phyloP scores from a whole-genome alignment of 768 basidiomycete genomes.

The Suillus subaureus region DNA sequence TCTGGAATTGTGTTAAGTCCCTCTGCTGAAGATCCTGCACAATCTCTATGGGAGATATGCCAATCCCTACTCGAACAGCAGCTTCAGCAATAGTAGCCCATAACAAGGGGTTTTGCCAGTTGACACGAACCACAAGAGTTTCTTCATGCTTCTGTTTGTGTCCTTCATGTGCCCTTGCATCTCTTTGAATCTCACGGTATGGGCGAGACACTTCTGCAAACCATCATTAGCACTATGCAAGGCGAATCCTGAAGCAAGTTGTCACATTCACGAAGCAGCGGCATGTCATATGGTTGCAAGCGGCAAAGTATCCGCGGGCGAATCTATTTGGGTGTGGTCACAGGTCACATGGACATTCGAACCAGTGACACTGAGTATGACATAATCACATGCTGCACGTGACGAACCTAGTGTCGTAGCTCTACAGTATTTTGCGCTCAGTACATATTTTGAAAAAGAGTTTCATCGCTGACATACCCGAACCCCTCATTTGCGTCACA shows the following conservation, averaged over 20 bases:
- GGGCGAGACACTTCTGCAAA: not conserved
- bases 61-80: not conserved
- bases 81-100: not conserved
- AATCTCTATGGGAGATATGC: not conserved
- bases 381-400: too few species aligned
- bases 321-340: too few species aligned
- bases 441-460: not conserved
- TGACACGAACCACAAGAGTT: not conserved
- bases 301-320: too few species aligned
- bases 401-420: too few species aligned
- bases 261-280: too few species aligned
- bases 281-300: too few species aligned
- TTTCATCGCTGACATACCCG: not conserved
- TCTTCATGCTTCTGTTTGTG: not conserved
- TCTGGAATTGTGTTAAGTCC: not conserved
- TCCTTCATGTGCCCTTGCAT: not conserved
- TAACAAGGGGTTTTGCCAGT: not conserved
- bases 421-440: not conserved
- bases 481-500: not conserved
- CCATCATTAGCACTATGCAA: too few species aligned
- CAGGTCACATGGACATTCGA: not conserved
- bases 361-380: too few species aligned
- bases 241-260: too few species aligned
- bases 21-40: not conserved
- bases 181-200: not conserved